Base-by-base conservation (phyloP, 768 basidiomycete genomes). In the Termitomyces heimii region DNA sequence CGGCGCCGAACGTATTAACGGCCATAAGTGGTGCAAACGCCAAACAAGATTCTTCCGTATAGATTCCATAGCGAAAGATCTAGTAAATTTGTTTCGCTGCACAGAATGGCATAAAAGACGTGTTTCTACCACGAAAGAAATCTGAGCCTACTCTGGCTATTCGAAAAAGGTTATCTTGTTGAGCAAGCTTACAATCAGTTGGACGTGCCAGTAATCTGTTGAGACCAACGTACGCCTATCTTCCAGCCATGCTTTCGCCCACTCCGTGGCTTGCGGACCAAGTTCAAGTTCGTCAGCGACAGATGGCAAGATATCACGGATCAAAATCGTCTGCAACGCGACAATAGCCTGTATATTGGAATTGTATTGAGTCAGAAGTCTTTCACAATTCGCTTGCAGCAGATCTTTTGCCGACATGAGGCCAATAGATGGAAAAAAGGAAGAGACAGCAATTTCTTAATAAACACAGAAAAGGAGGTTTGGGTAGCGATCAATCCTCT, bases 71-170 rank as follows among this genome's bases (percentile, higher is more conserved):
- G 84, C 76, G 60, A 86, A 83, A 0, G 85, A 81, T 52, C 74
- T 73, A 39, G 78, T 84, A 61, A 87, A 90, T 58, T 82, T 78
- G 66, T 89, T 83, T 61, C 85, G 81, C 88, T 91, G 68, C 32
- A 63, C 49, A 35, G 31, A 53, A 51, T 35, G 34, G 34, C 43
- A 54, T 55, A 40, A 64, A 58, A 47, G 55, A 47, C 32, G 37
- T 53, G 35, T 20, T 53, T 53, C 44, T 55, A 50, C 44, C 22
- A 56, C 29, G 60, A 45, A 52, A 35, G 53, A 56, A 55, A 64
- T 49, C 43, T 61, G 39, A 59, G 71, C 78, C 65, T 69, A 87
- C 88, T 72, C 81, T 80, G 50, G 81, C 74, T 55, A 86, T 78
- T 67, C 83, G 84, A 69, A 84, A 85, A 37, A 84, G 68, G 31